phyloP scores from a whole-genome alignment of 1,139 yeast genomes.

The Kodamaea derodonti region DNA sequence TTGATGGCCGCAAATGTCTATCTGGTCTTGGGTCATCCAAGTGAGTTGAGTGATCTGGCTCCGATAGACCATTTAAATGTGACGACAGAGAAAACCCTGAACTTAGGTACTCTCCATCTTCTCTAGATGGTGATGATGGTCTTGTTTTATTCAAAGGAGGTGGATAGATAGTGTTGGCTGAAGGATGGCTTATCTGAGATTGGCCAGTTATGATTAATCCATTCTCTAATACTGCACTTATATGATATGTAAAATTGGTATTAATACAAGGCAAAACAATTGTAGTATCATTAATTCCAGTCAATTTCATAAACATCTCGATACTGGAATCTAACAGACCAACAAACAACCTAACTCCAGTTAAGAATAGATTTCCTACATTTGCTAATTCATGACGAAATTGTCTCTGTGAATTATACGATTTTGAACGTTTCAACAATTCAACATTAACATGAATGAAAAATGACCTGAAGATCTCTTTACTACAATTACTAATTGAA shows the following conservation, averaged over 20 bases:
- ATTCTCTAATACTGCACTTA: constrained; percentile 68
- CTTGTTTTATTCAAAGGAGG: constrained; percentile 37
- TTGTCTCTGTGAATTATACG: constrained; percentile 38
- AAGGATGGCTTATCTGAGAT: constrained; percentile 89
- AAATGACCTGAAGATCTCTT: constrained; percentile 74
- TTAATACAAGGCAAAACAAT: constrained; percentile 78
- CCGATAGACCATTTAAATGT: no score
- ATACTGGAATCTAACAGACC: constrained; percentile 85
- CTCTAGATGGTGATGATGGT: constrained; percentile 32
- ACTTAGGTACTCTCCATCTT: constrained; percentile 8
- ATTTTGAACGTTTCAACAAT: constrained; percentile 64
- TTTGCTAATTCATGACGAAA: constrained; percentile 77
- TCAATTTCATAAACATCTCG: constrained; percentile 65
- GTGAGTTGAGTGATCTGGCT: no score
- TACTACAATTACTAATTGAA: constrained; percentile 55
- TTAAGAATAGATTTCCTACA: constrained; percentile 77
- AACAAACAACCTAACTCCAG: constrained; percentile 77
- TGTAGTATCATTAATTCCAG: constrained; percentile 53
- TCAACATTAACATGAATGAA: constrained; percentile 77
- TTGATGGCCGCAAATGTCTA: no score
- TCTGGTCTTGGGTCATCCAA: background rate
- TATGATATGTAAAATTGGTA: constrained; percentile 82
- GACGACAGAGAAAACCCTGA: no score
- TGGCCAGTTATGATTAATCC: constrained; percentile 88
- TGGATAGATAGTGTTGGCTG: constrained; percentile 26